These are phyloP conservation scores for Geotrichum aggregatum DNA, from an alignment of 1,139 yeast species.

Conservation along the genomic window DNA sequence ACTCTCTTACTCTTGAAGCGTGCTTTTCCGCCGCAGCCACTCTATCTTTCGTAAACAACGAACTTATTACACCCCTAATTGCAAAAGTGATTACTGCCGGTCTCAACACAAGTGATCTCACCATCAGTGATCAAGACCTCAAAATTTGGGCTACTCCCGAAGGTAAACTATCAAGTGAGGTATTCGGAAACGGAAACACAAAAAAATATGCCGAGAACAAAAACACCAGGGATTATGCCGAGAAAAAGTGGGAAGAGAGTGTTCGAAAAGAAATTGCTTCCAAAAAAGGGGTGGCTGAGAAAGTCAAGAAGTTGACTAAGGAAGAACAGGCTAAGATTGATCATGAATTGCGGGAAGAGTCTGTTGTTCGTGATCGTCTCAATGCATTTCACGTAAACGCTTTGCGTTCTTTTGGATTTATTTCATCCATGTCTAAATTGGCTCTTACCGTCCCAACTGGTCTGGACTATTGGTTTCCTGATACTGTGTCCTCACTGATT, in stretches of 20 bases:
- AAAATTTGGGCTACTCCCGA: conserved; percentile 64
- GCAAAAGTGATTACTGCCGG: conserved; percentile 40
- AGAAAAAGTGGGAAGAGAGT: conserved; percentile 83
- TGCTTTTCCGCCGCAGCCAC: conserved; percentile 60
- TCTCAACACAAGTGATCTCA: conserved; percentile 36
- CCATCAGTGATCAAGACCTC: conserved; percentile 45
- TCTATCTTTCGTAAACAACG: conserved; percentile 66
- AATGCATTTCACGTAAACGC: conserved; percentile 41
- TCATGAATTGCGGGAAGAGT: conserved; percentile 61
- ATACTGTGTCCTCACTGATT: conserved; percentile 46
- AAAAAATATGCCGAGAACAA: conserved; percentile 44
- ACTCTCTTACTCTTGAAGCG: conserved; percentile 37
- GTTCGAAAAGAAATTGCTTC: conserved; percentile 69
- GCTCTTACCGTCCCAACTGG: conserved; percentile 64
- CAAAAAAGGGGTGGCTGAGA: conserved; percentile 40
- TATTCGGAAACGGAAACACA: conserved; percentile 41
- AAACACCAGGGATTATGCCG: conserved; percentile 78
- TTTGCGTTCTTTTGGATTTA: conserved; percentile 50
- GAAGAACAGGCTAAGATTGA: conserved; percentile 66
- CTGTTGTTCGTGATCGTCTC: conserved; percentile 50
- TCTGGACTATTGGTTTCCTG: conserved; percentile 66
- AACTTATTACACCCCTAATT: conserved; percentile 52
- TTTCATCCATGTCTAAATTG: conserved; percentile 50
- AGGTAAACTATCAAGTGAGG: conserved; percentile 67
- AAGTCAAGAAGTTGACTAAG: conserved; percentile 56